phyloP scores from a whole-genome alignment of 1,284 basidiomycete genomes.

The Limonomyces culmigenus region DNA sequence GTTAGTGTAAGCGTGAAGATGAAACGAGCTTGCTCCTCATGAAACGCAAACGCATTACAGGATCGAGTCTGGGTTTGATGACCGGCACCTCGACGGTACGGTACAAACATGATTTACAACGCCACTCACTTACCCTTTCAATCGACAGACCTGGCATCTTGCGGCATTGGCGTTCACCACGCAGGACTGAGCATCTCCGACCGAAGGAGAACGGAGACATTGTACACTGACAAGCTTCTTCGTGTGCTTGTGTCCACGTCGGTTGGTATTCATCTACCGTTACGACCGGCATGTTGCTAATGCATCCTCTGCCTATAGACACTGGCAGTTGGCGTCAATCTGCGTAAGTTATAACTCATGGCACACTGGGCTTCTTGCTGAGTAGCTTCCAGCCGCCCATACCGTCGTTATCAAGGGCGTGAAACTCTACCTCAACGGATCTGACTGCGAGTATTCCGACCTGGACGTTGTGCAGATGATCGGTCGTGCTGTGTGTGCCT shows the following conservation, averaged over 20 bases:
- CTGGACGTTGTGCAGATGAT: constrained; percentile 79
- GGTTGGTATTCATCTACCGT: constrained; percentile 20
- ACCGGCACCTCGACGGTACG: constrained; percentile 44
- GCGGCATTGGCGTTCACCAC: constrained; percentile 76
- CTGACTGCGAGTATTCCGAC: constrained; percentile 60
- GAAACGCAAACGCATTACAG: too few relatives aligned
- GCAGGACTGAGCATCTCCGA: constrained; percentile 69
- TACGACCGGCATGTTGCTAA: constrained; percentile 1
- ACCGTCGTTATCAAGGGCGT: constrained; percentile 75
- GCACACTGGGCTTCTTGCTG: too few relatives aligned
- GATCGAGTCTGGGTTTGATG: constrained; percentile 34
- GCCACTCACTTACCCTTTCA: constrained; percentile 3
- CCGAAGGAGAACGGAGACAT: constrained; percentile 48
- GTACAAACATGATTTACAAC: too few relatives aligned
- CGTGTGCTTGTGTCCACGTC: constrained; percentile 59
- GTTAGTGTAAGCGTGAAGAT: too few relatives aligned
- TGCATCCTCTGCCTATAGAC: constrained; percentile 29
- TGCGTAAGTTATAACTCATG: constrained; percentile 33
- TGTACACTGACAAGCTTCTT: constrained; percentile 51
- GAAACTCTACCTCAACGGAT: constrained; percentile 48
- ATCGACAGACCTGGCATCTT: constrained; percentile 40
- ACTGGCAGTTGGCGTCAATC: constrained; percentile 76
- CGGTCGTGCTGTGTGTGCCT: constrained; percentile 52
- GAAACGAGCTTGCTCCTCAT: too few relatives aligned
- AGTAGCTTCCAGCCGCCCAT: constrained; percentile 39